Conservation (phyloP, 257 asterid genomes). For the Solanum dulcamara region DNA sequence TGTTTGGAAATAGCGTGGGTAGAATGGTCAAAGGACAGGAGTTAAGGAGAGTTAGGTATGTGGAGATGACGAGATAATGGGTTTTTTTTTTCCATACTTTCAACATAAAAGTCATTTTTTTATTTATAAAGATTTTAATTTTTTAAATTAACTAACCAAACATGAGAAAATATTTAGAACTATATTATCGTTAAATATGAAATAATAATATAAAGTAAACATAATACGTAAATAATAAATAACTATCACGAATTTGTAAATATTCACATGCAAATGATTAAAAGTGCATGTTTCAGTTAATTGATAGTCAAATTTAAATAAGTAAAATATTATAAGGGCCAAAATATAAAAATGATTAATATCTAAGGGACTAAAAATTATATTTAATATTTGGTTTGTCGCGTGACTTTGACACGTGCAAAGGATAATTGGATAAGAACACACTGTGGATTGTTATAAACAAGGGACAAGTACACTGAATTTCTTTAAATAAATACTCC, state of each 20-base stretch:
- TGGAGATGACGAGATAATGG: too few relatives aligned
- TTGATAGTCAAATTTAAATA: background rate
- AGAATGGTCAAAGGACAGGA: too few relatives aligned
- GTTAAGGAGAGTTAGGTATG: too few relatives aligned
- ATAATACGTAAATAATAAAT: background rate
- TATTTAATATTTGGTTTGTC: background rate
- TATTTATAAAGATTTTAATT: too few relatives aligned
- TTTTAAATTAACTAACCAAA: background rate
- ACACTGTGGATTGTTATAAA: background rate
- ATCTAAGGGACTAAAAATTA: background rate
- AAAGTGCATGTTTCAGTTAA: background rate
- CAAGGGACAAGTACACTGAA: background rate
- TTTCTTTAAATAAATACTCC: background rate
- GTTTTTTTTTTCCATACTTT: too few relatives aligned
- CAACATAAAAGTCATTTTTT: too few relatives aligned
- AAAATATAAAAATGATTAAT: background rate
- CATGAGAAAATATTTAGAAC: accelerated
- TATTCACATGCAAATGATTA: background rate
- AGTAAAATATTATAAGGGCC: background rate
- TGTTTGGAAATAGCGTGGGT: too few relatives aligned
- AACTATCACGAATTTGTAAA: background rate
- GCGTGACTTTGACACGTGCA: background rate
- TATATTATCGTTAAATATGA: background rate
- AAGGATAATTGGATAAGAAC: constrained; percentile 21
- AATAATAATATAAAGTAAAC: accelerated